Conservation (phyloP, 2,329 filamentous ascomycete species). For the Alternaria burnsii region DNA sequence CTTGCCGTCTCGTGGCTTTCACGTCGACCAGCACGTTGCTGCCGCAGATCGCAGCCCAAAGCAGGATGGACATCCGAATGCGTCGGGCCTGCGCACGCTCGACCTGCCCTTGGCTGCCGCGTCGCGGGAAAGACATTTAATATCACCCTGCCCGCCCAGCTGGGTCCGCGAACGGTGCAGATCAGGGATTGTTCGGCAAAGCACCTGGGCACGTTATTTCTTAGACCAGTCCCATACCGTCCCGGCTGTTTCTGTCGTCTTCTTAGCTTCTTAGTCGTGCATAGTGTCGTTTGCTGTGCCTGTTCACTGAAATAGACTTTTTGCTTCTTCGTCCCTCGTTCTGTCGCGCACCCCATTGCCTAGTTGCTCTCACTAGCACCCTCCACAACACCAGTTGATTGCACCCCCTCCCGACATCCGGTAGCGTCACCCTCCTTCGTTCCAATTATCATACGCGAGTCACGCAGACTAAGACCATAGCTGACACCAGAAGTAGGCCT, state of each 20-base stretch:
- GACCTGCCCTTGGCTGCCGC: constrained; percentile 14
- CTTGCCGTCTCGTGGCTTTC: constrained; percentile 12
- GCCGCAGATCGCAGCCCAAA: constrained; percentile 12
- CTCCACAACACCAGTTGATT: background rate
- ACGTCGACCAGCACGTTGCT: constrained; percentile 1
- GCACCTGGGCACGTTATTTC: constrained; percentile 15
- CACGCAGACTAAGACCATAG: background rate
- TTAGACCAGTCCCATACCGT: constrained; percentile 11
- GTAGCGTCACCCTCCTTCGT: constrained; percentile 18
- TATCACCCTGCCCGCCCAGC: constrained; percentile 10
- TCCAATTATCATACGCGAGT: constrained; percentile 5
- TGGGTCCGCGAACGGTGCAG: constrained; percentile 14
- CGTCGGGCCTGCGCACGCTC: constrained; percentile 4
- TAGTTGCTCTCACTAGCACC: constrained; percentile 5
- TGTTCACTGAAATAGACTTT: background rate
- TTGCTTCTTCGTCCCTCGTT: constrained; percentile 17
- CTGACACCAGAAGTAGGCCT: constrained; percentile 1
- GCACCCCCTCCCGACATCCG: constrained; percentile 19
- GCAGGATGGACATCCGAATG: background rate
- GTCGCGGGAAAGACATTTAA: constrained; percentile 14
- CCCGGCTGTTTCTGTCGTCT: constrained; percentile 1
- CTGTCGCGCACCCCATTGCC: constrained; percentile 1
- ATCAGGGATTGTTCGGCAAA: constrained; percentile 21
- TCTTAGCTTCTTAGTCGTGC: constrained; percentile 1
- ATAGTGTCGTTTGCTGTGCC: constrained; percentile 1